These are phyloP conservation scores for Wickerhamiella dianesei DNA, from an alignment of 805 yeast species.

Conservation along the genomic window DNA sequence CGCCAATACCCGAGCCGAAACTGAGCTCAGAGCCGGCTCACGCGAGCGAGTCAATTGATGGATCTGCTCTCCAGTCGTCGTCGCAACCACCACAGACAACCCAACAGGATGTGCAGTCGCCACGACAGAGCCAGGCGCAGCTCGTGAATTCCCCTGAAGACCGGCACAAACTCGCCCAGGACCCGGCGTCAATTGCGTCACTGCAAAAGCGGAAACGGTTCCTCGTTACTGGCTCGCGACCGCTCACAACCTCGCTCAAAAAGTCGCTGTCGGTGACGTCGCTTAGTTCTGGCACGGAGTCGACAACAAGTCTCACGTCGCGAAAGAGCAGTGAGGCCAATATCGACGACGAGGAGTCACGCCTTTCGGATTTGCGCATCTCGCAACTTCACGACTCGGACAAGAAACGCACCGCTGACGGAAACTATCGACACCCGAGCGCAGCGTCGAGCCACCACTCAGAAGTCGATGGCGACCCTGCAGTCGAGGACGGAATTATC, in stretches of 20 bases:
- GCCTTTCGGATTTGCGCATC: neutral
- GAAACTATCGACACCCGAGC: constrained; percentile 27
- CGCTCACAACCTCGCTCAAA: constrained; percentile 13
- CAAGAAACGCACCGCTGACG: neutral
- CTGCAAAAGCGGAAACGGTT: neutral
- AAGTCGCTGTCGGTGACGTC: constrained; percentile 1
- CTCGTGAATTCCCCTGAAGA: too few relatives aligned
- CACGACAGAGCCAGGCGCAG: too few relatives aligned
- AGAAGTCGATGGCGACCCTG: constrained; percentile 8
- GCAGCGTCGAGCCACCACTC: neutral
- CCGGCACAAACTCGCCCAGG: neutral
- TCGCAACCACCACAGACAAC: constrained; percentile 1
- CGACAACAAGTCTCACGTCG: neutral
- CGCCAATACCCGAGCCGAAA: neutral
- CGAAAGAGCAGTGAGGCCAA: neutral
- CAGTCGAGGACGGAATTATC: constrained; percentile 32
- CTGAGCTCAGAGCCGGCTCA: neutral
- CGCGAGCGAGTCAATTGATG: neutral
- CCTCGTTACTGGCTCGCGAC: constrained; percentile 12
- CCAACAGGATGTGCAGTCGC: too few relatives aligned
- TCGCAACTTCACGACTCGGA: neutral
- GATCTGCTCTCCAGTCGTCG: neutral
- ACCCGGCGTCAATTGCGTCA: neutral
- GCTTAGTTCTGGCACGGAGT: neutral
- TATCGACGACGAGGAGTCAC: constrained; percentile 1